phyloP scores from a whole-genome alignment of 2,329 filamentous ascomycete species.

The Trichoderma polysporum region DNA sequence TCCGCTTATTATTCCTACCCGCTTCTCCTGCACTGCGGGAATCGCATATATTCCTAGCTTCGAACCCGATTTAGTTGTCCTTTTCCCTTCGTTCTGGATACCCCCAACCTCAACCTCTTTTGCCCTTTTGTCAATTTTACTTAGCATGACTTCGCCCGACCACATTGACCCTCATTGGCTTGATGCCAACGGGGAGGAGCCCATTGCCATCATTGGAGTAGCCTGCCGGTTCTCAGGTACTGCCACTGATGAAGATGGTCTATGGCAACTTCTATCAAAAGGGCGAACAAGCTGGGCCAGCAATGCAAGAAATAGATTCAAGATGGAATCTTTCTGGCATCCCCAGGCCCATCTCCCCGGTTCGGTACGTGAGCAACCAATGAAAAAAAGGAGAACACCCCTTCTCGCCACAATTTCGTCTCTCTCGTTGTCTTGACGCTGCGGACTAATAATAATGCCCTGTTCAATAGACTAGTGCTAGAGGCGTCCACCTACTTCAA shows the following conservation, averaged over 20 bases:
- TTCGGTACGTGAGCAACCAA: slow-evolving; percentile 2
- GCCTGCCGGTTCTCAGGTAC: slow-evolving; percentile 42
- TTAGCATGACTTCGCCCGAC: slow-evolving; percentile 3
- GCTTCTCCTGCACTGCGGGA: slow-evolving; percentile 3
- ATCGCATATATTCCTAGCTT: slow-evolving; percentile 14
- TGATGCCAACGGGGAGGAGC: slow-evolving; percentile 28
- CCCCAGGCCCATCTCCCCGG: slow-evolving; percentile 18
- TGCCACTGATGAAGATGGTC: slow-evolving; percentile 34
- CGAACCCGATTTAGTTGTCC: neutral
- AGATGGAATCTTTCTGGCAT: slow-evolving; percentile 21
- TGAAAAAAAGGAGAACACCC: neutral
- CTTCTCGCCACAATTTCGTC: neutral
- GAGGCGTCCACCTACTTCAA: slow-evolving; percentile 16
- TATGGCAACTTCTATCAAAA: slow-evolving; percentile 38
- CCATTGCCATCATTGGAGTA: slow-evolving; percentile 45
- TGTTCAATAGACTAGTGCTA: slow-evolving; percentile 7
- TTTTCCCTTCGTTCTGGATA: neutral
- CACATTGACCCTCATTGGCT: slow-evolving; percentile 4
- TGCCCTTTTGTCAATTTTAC: neutral
- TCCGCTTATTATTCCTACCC: slow-evolving; percentile 11
- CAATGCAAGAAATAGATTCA: slow-evolving; percentile 19
- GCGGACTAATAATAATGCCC: neutral
- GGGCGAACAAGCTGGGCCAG: slow-evolving; percentile 23
- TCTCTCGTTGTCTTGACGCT: neutral
- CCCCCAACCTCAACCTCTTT: neutral